Base-by-base conservation (phyloP, 805 yeast species). In the Yarrowia sp. region DNA sequence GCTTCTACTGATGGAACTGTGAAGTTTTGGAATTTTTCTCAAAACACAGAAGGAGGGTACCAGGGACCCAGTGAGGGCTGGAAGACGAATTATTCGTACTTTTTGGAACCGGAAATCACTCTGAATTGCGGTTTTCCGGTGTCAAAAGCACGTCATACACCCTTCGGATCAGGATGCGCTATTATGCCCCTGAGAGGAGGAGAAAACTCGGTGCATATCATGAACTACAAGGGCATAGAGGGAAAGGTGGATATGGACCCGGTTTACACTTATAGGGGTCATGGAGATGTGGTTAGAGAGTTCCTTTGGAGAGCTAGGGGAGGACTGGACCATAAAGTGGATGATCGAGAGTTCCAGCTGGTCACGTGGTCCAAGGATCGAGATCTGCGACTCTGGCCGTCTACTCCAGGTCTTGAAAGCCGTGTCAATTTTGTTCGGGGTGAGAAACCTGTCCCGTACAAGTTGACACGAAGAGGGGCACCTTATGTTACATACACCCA, bases 291-390 rank as follows among this genome's bases (percentile, higher is more conserved):
- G 1, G 89, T 95, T 16, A 89, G 88, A 48, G 98, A 95, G 75
- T 92, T 94, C 74, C 80, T 92, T 0, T 94, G 97, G 97, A 82
- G 98, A 72, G 80, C 86, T 8, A 82, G 92, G 45, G 85, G 87
- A 69, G 76, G 81, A 3, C 8, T 63, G n/a, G 80, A 81, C 53
- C 76, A 81, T 1, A 77, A 74, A 0, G 73, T 84, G 14, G 88
- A 87, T 72, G 92, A 91, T 79, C 82, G 94, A 68, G 97, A 93
- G 70, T 95, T 86, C 75, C 98, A 95, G 77, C 77, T 95, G 63
- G 94, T 95, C 1, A 91, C 98, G 0, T 94, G 98, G 98, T 89
- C 97, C 0, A 87, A 90, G 65, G 98, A 95, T 75, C 86, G 88
- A 72, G 97, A 91, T 75, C 80, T 95, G 70, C 82, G 93, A 70